Evolutionary conservation across 768 basidiomycete species (phyloP).

Genomic region (Serendipita indica): DNA sequence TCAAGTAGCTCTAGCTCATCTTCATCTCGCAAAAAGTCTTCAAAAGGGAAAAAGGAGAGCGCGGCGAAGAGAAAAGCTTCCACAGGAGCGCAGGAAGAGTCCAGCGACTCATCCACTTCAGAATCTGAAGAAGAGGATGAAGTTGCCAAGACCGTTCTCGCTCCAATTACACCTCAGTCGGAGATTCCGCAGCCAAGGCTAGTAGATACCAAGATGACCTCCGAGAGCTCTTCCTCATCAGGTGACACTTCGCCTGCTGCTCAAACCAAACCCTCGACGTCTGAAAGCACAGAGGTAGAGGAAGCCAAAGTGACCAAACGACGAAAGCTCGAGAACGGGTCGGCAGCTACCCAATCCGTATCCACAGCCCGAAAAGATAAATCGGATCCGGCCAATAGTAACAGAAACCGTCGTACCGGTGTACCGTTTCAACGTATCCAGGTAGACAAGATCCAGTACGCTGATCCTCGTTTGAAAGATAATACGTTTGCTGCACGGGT

Average conservation of each 20-base stretch:
- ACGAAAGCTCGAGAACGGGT: background rate
- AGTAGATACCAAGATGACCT: too few species aligned
- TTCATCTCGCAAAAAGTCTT: conserved; percentile 3
- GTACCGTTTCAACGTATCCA: conserved; percentile 69
- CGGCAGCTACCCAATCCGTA: background rate
- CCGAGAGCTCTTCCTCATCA: conserved; percentile 13
- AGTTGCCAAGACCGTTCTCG: background rate
- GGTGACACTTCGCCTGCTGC: too few species aligned
- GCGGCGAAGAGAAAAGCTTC: conserved; percentile 6
- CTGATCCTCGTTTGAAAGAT: conserved; percentile 38
- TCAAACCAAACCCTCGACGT: too few species aligned
- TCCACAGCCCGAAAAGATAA: conserved; percentile 16
- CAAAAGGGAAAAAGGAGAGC: background rate
- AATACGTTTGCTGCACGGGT: conserved; percentile 78
- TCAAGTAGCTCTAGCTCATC: conserved; percentile 9
- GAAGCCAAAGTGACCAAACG: conserved; percentile 8
- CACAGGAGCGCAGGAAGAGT: conserved; percentile 19
- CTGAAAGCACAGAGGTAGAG: conserved; percentile 17
- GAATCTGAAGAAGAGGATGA: background rate
- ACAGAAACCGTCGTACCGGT: conserved; percentile 30
- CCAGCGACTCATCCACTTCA: conserved; percentile 14
- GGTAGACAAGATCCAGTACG: conserved; percentile 37
- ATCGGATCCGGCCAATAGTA: conserved; percentile 12
- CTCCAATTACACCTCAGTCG: background rate
- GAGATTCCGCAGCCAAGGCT: background rate